Conservation (phyloP, 495 filamentous ascomycete species). For the Platismatia glauca region DNA sequence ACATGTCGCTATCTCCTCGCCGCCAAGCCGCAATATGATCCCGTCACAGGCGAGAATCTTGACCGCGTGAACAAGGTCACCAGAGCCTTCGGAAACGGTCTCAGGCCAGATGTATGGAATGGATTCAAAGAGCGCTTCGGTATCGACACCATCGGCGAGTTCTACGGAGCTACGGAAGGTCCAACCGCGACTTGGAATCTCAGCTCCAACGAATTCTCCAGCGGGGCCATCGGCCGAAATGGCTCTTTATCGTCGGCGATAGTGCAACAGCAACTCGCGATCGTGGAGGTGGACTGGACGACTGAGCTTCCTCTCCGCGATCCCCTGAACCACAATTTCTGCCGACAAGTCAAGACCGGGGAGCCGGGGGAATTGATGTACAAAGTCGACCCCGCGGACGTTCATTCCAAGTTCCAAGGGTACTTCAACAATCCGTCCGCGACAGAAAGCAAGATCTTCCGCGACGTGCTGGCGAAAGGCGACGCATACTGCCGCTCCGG, state of each 20-base stretch:
- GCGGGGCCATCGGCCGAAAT: conserved; percentile 74
- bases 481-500: conserved; percentile 85
- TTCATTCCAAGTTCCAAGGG: conserved; percentile 64
- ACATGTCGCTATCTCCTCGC: conserved; percentile 84
- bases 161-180: conserved; percentile 86
- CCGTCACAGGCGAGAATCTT: conserved; percentile 57
- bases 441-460: conserved; percentile 68
- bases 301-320: conserved; percentile 57
- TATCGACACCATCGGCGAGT: conserved; percentile 72
- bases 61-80: conserved; percentile 72
- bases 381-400: conserved; percentile 56
- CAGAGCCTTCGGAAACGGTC: conserved; percentile 82
- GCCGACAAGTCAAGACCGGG: conserved; percentile 47
- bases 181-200: conserved; percentile 64
- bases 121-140: conserved; percentile 80
- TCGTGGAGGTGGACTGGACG: conserved; percentile 66
- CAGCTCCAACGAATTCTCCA: conserved; percentile 61
- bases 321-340: conserved; percentile 48
- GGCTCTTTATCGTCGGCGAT: conserved; percentile 53
- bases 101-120: conserved; percentile 89
- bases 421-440: conserved; percentile 74
- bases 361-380: conserved; percentile 78
- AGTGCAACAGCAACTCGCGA: conserved; percentile 38
- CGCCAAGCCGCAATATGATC: conserved; percentile 53
- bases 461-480: conserved; percentile 67